Percentiles rank a stretch among this genome's conserved stretches.
These are phyloP conservation scores for Lavandula angustifolia DNA, from an alignment of 257 asterid species.

Conservation along the genomic window DNA sequence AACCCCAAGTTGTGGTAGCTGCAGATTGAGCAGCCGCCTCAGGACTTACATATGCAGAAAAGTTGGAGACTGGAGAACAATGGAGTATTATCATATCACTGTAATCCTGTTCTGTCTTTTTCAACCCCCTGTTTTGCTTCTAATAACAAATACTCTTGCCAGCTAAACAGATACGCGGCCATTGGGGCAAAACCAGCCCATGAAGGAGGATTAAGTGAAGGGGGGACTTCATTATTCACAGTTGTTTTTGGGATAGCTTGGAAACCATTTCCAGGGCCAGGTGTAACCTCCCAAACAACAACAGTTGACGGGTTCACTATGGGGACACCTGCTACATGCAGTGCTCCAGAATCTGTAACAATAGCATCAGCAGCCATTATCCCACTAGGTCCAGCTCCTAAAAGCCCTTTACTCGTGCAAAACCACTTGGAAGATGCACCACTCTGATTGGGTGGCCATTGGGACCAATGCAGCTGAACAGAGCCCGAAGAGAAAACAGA, in stretches of 20 bases:
- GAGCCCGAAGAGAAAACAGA: constrained; percentile 98
- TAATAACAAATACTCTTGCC: constrained; percentile 86
- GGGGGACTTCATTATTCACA: constrained; percentile 71
- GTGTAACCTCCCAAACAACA: constrained; percentile 99
- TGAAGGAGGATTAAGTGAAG: constrained; percentile 88
- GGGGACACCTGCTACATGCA: constrained; percentile 99
- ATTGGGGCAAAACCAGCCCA: constrained; percentile 97
- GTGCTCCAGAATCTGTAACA: constrained; percentile 94
- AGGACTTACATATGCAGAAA: constrained; percentile 98
- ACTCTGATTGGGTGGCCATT: constrained; percentile 86
- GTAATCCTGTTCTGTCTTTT: constrained; percentile 67
- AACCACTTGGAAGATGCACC: constrained; percentile 84
- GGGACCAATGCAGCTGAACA: constrained; percentile 97
- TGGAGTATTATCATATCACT: constrained; percentile 82
- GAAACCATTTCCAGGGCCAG: constrained; percentile 98
- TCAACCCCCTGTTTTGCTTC: constrained; percentile 85
- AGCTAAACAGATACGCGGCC: constrained; percentile 93
- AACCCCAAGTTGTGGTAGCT: constrained; percentile 97
- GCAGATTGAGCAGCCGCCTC: constrained; percentile 98
- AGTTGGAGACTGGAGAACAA: constrained; percentile 97
- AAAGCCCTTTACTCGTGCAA: constrained; percentile 93
- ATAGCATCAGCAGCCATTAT: constrained; percentile 99
- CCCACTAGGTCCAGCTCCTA: constrained; percentile 99
- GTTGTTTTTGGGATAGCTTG: constrained; percentile 80
- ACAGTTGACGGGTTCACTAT: constrained; percentile 97